Evolutionary conservation across 352 stramenopile species (phyloP), one percentile per base, ranked within the genome.

Genomic region (Lagenidium giganteum): DNA sequence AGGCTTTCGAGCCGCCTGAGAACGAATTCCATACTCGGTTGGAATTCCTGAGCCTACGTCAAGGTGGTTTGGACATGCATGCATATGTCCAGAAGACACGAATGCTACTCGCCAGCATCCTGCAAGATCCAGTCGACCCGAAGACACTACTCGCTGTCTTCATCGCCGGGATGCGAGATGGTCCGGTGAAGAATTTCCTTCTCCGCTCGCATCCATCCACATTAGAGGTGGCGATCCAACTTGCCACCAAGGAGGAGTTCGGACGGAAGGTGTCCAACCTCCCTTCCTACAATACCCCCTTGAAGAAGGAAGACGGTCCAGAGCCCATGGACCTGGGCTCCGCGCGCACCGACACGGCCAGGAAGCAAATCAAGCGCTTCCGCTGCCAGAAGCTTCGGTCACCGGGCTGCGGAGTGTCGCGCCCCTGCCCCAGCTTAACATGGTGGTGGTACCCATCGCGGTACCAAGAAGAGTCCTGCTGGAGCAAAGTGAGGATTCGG

Each of bases 271-370:
- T 41, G 29, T 25, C 40, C 27, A 42, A 34, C n/a, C 21, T 35
- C 26, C 25, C 36, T 22, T 29, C 44, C n/a, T n/a, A n/a, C n/a
- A n/a, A n/a, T n/a, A n/a, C n/a, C n/a, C n/a, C n/a, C n/a, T n/a
- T n/a, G n/a, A n/a, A n/a, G n/a, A n/a, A n/a, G n/a, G n/a, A 26
- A 13, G 14, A 13, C 7, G 35, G 28, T 44, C 44, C 44, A n/a
- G 44, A 52, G 20, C 14, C 44, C 14, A 52, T 52, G 35, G 44
- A 52, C 22, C 44, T 44, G n/a, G n/a, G n/a, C n/a, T n/a, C n/a
- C n/a, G n/a, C n/a, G n/a, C n/a, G n/a, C n/a, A n/a, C n/a, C n/a
- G n/a, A n/a, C n/a, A n/a, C n/a, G n/a, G n/a, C n/a, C n/a, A n/a
- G n/a, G n/a, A n/a, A n/a, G n/a, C n/a, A n/a, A n/a, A n/a, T n/a